Conservation (phyloP, 2,329 filamentous ascomycete genomes). For the Xylaria sp. region DNA sequence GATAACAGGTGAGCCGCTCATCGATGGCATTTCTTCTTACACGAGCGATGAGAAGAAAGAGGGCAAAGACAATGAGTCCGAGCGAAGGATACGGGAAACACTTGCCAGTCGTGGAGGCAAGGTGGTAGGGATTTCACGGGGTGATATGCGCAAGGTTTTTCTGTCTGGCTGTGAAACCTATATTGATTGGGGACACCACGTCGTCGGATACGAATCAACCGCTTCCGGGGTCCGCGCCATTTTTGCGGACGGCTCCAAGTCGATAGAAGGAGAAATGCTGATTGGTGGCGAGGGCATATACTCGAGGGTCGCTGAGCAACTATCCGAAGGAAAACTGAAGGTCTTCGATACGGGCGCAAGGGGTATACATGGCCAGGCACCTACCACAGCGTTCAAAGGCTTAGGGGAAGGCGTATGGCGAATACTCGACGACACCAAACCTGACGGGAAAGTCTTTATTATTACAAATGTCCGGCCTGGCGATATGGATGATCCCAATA, state of each 20-base stretch:
- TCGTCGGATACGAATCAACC: conserved; percentile 64
- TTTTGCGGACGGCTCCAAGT: conserved; percentile 61
- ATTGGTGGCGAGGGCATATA: conserved; percentile 66
- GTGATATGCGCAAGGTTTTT: conserved; percentile 67
- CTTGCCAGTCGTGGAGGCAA: conserved; percentile 61
- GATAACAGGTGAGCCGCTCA: conserved; percentile 54
- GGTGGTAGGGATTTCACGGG: conserved; percentile 65
- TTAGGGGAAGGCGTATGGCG: conserved; percentile 68
- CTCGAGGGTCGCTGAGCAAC: conserved; percentile 63
- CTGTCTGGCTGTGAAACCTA: conserved; percentile 59
- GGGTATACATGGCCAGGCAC: conserved; percentile 70
- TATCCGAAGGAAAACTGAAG: conserved; percentile 62
- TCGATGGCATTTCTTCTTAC: neutral
- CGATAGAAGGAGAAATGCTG: conserved; percentile 25
- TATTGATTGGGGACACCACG: conserved; percentile 61
- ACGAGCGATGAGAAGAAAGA: neutral
- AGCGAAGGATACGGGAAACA: conserved; percentile 32
- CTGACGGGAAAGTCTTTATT: conserved; percentile 54
- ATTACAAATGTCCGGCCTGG: conserved; percentile 68
- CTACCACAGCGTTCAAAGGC: conserved; percentile 63
- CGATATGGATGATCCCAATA: conserved; percentile 62
- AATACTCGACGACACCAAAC: conserved; percentile 54
- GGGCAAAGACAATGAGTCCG: conserved; percentile 18
- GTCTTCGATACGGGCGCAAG: conserved; percentile 67
- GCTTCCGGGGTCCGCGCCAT: conserved; percentile 58